Percentiles rank a stretch among this genome's conserved stretches.
Conservation (phyloP, 1,139 yeast genomes). For the Nadsonia starkeyi-henricii region DNA sequence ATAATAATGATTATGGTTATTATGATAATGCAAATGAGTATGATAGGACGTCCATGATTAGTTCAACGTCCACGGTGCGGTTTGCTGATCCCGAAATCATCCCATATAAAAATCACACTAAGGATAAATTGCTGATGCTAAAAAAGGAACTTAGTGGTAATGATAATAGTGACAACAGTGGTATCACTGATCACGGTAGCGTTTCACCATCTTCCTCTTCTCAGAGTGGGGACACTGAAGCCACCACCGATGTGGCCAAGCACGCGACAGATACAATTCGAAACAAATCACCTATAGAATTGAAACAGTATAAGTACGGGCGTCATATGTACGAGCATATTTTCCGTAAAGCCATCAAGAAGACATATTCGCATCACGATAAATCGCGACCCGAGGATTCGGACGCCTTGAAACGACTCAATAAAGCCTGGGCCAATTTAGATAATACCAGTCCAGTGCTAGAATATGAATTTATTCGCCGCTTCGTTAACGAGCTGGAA, state of each 20-base stretch:
- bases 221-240: background rate
- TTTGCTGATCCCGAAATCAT: constrained; percentile 1
- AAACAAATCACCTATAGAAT: background rate
- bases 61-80: background rate
- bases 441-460: background rate
- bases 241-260: background rate
- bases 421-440: background rate
- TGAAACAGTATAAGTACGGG: background rate
- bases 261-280: background rate
- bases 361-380: background rate
- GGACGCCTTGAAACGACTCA: background rate
- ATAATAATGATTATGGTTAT: background rate
- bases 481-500: background rate
- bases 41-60: constrained; percentile 1
- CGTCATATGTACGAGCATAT: background rate
- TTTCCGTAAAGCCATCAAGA: background rate
- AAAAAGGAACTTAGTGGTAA: constrained; percentile 2
- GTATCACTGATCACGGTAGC: background rate
- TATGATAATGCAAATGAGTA: constrained; percentile 5
- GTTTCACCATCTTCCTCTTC: background rate
- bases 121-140: background rate
- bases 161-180: background rate
- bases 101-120: constrained; percentile 2
- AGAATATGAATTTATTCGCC: background rate
- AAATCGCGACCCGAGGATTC: background rate